Conservation (phyloP, 257 asterid genomes). For the Cordia subcordata region DNA sequence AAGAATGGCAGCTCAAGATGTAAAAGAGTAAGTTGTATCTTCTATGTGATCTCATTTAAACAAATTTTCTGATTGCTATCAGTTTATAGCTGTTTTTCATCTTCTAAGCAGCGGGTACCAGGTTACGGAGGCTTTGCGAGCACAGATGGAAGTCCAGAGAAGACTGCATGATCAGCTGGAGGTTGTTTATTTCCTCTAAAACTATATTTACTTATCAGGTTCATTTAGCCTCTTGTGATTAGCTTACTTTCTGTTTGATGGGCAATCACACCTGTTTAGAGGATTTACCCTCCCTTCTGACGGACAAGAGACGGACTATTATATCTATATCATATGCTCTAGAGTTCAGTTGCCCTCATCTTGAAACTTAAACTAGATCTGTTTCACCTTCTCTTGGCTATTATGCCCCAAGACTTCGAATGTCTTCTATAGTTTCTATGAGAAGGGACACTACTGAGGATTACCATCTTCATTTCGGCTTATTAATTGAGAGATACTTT, state of each 20-base stretch:
- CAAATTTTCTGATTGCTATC: neutral
- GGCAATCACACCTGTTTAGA: too few relatives aligned
- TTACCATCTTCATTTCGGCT: too few relatives aligned
- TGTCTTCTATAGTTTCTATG: too few relatives aligned
- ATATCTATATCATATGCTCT: too few relatives aligned
- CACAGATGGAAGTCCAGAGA: constrained; percentile 89
- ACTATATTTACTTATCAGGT: neutral
- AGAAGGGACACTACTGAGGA: too few relatives aligned
- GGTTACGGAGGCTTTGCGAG: constrained; percentile 92
- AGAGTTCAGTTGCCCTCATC: too few relatives aligned
- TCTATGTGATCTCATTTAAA: neutral
- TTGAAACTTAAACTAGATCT: too few relatives aligned
- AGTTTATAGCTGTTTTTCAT: constrained; percentile 9
- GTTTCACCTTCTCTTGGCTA: too few relatives aligned
- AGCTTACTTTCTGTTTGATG: neutral
- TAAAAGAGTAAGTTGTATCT: constrained; percentile 49
- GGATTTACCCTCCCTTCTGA: too few relatives aligned
- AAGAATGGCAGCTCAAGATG: constrained; percentile 58
- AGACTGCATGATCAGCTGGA: constrained; percentile 83
- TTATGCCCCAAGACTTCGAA: too few relatives aligned
- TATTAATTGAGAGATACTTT: too few relatives aligned
- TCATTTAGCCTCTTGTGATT: neutral
- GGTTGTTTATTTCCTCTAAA: constrained; percentile 33
- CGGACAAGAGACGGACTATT: too few relatives aligned
- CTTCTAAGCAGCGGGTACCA: constrained; percentile 61